Conservation (phyloP, 208 protist genomes). For the Trypanosomatidae sp. region DNA sequence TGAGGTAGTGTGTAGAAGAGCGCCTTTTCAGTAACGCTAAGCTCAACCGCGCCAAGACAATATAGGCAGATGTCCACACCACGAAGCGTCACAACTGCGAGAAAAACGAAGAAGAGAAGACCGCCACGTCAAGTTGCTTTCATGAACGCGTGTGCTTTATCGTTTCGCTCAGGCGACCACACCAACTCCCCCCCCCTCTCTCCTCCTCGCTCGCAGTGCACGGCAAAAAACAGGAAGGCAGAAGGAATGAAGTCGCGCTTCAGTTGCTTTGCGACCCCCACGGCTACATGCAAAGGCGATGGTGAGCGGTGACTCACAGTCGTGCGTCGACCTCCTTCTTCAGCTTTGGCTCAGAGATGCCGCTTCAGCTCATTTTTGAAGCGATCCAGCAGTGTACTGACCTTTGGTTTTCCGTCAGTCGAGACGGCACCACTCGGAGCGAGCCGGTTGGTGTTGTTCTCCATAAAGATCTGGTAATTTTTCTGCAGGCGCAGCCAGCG, state of each 20-base stretch:
- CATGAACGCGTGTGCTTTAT: neutral
- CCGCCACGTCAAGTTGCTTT: neutral
- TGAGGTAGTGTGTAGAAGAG: neutral
- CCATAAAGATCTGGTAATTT: slow-evolving; percentile 44
- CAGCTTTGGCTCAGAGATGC: slow-evolving; percentile 26
- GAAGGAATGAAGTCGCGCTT: neutral
- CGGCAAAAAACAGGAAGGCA: neutral
- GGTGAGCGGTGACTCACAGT: neutral
- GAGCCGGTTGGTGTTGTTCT: slow-evolving; percentile 35
- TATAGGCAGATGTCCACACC: neutral
- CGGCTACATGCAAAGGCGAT: neutral
- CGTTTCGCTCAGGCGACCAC: neutral
- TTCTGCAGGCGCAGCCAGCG: slow-evolving; percentile 46
- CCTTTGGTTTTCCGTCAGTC: slow-evolving; percentile 10
- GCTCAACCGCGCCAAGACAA: neutral
- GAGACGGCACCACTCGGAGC: slow-evolving; percentile 3
- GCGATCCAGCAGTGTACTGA: slow-evolving; percentile 44
- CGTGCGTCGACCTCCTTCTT: neutral
- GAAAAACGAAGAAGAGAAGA: neutral
- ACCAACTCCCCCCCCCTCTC: neutral
- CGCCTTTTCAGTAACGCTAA: neutral
- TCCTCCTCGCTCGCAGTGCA: neutral
- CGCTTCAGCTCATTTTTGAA: slow-evolving; percentile 64
- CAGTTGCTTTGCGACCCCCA: neutral
- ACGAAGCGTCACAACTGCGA: neutral